These are phyloP conservation scores for Tagetes patula DNA, from an alignment of 129 eudicot species.

Conservation along the genomic window DNA sequence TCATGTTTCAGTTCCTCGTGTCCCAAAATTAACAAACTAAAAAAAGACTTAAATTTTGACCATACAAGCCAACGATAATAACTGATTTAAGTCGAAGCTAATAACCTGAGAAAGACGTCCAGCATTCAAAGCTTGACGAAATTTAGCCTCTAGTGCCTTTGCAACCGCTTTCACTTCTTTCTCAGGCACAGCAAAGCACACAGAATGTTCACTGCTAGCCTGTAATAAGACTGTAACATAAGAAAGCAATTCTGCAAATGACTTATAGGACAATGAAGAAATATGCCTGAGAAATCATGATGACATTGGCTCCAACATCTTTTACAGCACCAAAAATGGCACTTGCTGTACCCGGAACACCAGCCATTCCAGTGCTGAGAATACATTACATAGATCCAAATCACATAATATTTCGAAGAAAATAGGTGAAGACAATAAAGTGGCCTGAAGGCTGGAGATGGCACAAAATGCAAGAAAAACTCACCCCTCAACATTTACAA, in stretches of 20 bases:
- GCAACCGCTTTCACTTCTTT: conserved; percentile 92
- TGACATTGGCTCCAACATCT: conserved; percentile 95
- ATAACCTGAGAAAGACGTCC: conserved; percentile 97
- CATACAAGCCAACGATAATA: conserved; percentile 4
- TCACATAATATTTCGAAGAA: conserved; percentile 11
- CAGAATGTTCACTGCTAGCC: conserved; percentile 99
- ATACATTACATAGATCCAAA: conserved; percentile 30
- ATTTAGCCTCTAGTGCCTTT: conserved; percentile 78
- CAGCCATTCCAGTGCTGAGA: conserved; percentile 98
- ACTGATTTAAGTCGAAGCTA: conserved; percentile 19
- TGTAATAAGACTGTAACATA: conserved; percentile 27
- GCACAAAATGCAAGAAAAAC: conserved; percentile 30
- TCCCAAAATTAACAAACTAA: conserved; percentile 12
- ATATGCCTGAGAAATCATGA: conserved; percentile 95
- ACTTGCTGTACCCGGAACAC: conserved; percentile 99
- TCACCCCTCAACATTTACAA: conserved; percentile 98
- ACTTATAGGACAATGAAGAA: background rate
- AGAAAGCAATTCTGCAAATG: background rate
- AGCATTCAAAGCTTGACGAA: conserved; percentile 83
- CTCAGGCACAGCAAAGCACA: conserved; percentile 99
- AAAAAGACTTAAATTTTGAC: background rate
- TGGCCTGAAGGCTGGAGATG: conserved; percentile 14
- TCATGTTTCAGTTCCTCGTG: background rate
- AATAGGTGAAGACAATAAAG: background rate
- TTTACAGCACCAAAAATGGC: conserved; percentile 92